Percentiles rank a stretch among this genome's conserved stretches.
Evolutionary conservation across 169 alveolate genomes (phyloP).

Genomic region (Eimeria necatrix): DNA sequence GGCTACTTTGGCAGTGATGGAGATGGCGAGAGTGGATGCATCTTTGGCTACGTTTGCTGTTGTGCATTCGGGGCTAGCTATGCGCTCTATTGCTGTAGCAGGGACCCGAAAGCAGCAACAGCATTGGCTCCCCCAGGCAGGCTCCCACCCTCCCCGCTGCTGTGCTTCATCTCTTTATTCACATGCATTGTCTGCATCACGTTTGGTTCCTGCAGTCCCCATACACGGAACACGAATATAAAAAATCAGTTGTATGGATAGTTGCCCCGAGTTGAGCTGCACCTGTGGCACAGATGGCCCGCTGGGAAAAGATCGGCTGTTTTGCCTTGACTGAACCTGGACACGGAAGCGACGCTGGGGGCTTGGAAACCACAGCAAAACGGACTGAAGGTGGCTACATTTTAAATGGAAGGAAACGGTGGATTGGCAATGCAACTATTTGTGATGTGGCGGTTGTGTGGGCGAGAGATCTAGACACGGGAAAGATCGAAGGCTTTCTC

Average conservation of each 20-base stretch:
- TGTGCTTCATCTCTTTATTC: too few relatives aligned
- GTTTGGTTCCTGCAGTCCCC: too few relatives aligned
- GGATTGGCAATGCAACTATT: slow-evolving; percentile 92
- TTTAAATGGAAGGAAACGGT: slow-evolving; percentile 90
- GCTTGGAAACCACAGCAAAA: slow-evolving; percentile 83
- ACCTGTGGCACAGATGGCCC: slow-evolving; percentile 57
- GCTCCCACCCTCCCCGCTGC: neutral
- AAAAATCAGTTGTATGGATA: too few relatives aligned
- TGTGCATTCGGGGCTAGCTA: slow-evolving; percentile 83
- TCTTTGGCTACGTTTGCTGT: slow-evolving; percentile 80
- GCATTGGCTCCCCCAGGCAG: slow-evolving; percentile 75
- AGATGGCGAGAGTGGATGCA: slow-evolving; percentile 83
- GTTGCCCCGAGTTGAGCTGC: too few relatives aligned
- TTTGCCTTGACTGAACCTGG: slow-evolving; percentile 92
- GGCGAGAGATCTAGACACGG: slow-evolving; percentile 87
- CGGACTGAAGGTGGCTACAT: slow-evolving; percentile 85
- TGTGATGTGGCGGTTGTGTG: slow-evolving; percentile 87
- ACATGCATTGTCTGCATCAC: too few relatives aligned
- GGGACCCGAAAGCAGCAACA: slow-evolving; percentile 82
- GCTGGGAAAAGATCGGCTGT: slow-evolving; percentile 84
- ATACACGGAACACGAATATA: too few relatives aligned
- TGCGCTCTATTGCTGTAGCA: slow-evolving; percentile 77
- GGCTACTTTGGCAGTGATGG: slow-evolving; percentile 65
- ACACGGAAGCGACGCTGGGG: slow-evolving; percentile 91
- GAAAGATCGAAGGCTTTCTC: slow-evolving; percentile 85